phyloP scores from a whole-genome alignment of 2,329 filamentous ascomycete species.

The Aspergillus hiratsukae region DNA sequence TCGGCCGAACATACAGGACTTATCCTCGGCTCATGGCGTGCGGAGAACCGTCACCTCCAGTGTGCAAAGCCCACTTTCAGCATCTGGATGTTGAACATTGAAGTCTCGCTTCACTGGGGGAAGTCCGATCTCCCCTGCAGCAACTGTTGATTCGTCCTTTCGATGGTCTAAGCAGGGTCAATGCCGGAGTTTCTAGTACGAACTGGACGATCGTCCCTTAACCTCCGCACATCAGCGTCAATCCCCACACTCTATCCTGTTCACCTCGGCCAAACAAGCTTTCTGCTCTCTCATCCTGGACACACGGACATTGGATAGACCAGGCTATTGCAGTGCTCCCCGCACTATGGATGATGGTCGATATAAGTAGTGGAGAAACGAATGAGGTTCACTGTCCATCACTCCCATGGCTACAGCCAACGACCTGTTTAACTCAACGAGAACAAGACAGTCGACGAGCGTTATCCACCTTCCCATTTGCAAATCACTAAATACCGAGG shows the following conservation, averaged over 20 bases:
- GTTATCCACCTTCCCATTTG: background rate
- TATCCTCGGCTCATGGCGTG: background rate
- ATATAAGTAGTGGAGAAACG: background rate
- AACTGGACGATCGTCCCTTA: background rate
- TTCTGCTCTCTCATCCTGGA: background rate
- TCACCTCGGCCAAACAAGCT: background rate
- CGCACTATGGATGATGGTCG: background rate
- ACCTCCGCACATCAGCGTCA: background rate
- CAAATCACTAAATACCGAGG: background rate
- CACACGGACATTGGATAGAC: background rate
- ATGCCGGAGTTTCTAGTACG: background rate
- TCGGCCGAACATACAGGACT: background rate
- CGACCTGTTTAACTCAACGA: background rate
- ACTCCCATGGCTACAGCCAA: background rate
- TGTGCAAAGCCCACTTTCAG: background rate
- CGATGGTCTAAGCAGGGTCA: background rate
- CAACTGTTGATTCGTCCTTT: background rate
- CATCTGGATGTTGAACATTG: background rate
- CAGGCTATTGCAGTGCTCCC: background rate
- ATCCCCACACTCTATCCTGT: background rate
- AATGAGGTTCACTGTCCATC: background rate
- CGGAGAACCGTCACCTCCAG: background rate
- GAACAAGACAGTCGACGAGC: background rate
- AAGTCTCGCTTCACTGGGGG: background rate
- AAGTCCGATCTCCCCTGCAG: background rate